Conservation (phyloP, 2,329 filamentous ascomycete species). For the Lachnellula hyalina region DNA sequence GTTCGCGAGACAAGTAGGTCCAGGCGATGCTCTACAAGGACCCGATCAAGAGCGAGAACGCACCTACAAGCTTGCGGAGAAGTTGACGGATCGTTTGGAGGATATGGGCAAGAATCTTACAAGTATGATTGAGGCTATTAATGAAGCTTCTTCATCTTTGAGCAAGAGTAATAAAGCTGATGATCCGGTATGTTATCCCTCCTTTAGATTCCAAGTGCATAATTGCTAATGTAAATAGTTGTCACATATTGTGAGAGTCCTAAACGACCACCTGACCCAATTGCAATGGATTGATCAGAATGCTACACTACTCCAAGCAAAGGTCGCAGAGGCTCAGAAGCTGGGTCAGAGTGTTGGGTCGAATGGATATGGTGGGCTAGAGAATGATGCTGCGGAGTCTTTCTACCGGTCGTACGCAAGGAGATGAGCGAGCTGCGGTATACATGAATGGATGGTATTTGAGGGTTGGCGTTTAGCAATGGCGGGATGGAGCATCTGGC, state of each 20-base stretch:
- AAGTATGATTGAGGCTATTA: conserved; percentile 98
- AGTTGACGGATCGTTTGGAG: conserved; percentile 81
- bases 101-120: conserved; percentile 89
- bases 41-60: conserved; percentile 93
- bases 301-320: conserved; percentile 72
- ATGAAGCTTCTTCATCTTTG: conserved; percentile 80
- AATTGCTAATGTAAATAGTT: conserved; percentile 47
- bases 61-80: conserved; percentile 94
- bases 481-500: conserved; percentile 10
- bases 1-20: conserved; percentile 73
- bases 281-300: conserved; percentile 91
- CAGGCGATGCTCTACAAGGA: conserved; percentile 70
- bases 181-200: conserved; percentile 63
- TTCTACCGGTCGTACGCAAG: conserved; percentile 86
- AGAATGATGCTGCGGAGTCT: conserved; percentile 73
- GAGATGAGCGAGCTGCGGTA: conserved; percentile 40
- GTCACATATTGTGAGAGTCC: conserved; percentile 89
- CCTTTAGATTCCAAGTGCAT: conserved; percentile 13
- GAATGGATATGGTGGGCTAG: conserved; percentile 51
- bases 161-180: conserved; percentile 86
- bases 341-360: conserved; percentile 57
- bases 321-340: conserved; percentile 79
- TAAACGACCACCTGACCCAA: conserved; percentile 88
- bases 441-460: conserved; percentile 3
- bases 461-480: conserved; percentile 23